phyloP scores from a whole-genome alignment of 768 basidiomycete genomes.

The Suillus tomentosus region DNA sequence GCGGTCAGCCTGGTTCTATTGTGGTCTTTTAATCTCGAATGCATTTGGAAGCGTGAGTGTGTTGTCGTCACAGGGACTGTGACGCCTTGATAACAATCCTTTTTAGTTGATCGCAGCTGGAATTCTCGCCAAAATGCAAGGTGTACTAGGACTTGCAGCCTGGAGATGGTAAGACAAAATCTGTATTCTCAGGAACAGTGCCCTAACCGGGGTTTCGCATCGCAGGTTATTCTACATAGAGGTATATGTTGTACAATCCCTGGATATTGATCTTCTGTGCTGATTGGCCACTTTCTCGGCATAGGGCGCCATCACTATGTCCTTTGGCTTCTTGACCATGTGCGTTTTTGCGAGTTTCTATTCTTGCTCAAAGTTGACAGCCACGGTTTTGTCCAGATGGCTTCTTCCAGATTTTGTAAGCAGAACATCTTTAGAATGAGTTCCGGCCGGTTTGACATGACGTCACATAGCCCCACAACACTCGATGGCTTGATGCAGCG shows the following conservation, averaged over 20 bases:
- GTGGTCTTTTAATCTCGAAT: conserved; percentile 62
- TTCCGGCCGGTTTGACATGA: not conserved
- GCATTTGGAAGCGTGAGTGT: conserved; percentile 64
- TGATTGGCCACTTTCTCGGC: not conserved
- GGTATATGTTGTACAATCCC: conserved; percentile 32
- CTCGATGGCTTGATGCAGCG: conserved; percentile 53
- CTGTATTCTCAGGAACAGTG: not conserved
- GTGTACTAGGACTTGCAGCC: conserved; percentile 61
- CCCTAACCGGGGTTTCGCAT: not conserved
- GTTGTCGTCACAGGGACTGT: not conserved
- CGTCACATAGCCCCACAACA: conserved; percentile 54
- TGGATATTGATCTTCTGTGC: not conserved
- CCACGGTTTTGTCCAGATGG: conserved; percentile 41
- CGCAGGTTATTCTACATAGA: conserved; percentile 72
- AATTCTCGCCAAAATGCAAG: conserved; percentile 70
- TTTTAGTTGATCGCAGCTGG: conserved; percentile 71
- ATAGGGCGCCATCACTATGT: conserved; percentile 65
- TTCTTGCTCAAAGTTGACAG: not conserved
- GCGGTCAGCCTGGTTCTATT: conserved; percentile 60
- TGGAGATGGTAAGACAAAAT: conserved; percentile 60
- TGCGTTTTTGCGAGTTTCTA: conserved; percentile 21
- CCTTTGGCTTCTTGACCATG: conserved; percentile 57
- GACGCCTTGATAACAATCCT: not conserved
- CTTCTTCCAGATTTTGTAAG: conserved; percentile 60
- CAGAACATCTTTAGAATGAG: conserved; percentile 9